phyloP scores from a whole-genome alignment of 2,329 filamentous ascomycete species.

The Catunica adiposa region DNA sequence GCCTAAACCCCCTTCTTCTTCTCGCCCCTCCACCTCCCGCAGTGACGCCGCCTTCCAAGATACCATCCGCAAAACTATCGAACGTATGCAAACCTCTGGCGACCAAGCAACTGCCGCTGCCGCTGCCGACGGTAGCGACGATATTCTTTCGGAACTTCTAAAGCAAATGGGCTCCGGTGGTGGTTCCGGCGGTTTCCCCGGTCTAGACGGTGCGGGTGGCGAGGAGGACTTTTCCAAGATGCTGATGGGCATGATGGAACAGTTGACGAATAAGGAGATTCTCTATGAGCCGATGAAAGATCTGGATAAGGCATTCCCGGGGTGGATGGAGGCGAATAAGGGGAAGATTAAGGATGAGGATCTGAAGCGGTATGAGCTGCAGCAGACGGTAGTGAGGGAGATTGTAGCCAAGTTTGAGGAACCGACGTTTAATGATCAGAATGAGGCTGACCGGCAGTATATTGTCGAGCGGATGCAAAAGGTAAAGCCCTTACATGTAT shows the following conservation, averaged over 20 bases:
- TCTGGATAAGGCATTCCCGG: slow-evolving; percentile 78
- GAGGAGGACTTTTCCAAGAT: slow-evolving; percentile 90
- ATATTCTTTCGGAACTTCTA: slow-evolving; percentile 81
- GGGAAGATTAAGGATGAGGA: slow-evolving; percentile 52
- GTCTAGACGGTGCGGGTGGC: slow-evolving; percentile 27
- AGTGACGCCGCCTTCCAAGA: slow-evolving; percentile 64
- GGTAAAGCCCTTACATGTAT: slow-evolving; percentile 35
- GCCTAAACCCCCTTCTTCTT: slow-evolving; percentile 18
- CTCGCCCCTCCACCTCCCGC: slow-evolving; percentile 23
- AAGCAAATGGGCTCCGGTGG: slow-evolving; percentile 62
- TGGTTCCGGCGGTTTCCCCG: slow-evolving; percentile 26
- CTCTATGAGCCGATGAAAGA: slow-evolving; percentile 99
- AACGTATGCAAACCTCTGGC: slow-evolving; percentile 82
- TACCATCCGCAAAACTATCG: slow-evolving; percentile 85
- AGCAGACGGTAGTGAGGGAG: slow-evolving; percentile 62
- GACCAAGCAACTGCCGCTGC: slow-evolving; percentile 69
- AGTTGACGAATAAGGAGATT: slow-evolving; percentile 95
- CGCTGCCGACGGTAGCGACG: slow-evolving; percentile 47
- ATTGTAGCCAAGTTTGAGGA: slow-evolving; percentile 84
- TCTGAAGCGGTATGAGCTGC: slow-evolving; percentile 61
- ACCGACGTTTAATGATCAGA: slow-evolving; percentile 63
- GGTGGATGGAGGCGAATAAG: slow-evolving; percentile 68
- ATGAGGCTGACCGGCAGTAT: slow-evolving; percentile 67
- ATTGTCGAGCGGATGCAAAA: slow-evolving; percentile 97
- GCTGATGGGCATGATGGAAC: slow-evolving; percentile 97